Conservation (phyloP, 768 basidiomycete genomes). For the Rhizopogon rudus region DNA sequence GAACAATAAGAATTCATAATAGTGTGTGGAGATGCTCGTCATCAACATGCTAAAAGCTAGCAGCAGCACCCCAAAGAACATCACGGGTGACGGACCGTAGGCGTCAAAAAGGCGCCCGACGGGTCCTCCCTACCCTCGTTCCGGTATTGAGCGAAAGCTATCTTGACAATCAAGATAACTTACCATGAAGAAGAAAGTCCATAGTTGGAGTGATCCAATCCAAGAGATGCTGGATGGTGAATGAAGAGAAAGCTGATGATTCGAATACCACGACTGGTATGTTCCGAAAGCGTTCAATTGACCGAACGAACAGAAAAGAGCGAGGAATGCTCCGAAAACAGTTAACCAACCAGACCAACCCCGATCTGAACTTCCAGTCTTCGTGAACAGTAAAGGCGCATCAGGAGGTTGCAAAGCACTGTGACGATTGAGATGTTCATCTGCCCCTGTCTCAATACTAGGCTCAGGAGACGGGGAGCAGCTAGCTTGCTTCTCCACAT, state of each 20-base stretch:
- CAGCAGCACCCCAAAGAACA: slow-evolving; percentile 46
- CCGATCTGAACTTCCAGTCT: slow-evolving; percentile 16
- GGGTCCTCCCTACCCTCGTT: slow-evolving; percentile 45
- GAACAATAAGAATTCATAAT: slow-evolving; percentile 56
- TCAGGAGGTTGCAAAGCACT: slow-evolving; percentile 20
- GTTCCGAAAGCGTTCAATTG: slow-evolving; percentile 71
- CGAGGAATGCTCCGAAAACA: slow-evolving; percentile 60
- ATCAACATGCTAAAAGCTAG: slow-evolving; percentile 50
- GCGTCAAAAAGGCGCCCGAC: slow-evolving; percentile 57
- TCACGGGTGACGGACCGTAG: slow-evolving; percentile 51
- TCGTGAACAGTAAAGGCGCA: slow-evolving; percentile 10
- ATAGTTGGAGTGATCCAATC: slow-evolving; percentile 68
- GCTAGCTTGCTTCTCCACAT: slow-evolving; percentile 25
- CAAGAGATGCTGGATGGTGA: slow-evolving; percentile 59
- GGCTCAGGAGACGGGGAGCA: slow-evolving; percentile 10
- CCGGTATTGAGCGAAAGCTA: slow-evolving; percentile 1
- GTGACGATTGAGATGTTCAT: slow-evolving; percentile 14
- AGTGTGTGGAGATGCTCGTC: slow-evolving; percentile 52
- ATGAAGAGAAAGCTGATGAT: slow-evolving; percentile 48
- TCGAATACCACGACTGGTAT: slow-evolving; percentile 63
- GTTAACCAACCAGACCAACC: slow-evolving; percentile 37
- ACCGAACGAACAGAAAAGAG: slow-evolving; percentile 67
- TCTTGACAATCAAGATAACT: slow-evolving; percentile 13
- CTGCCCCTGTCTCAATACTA: slow-evolving; percentile 17
- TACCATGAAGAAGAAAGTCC: slow-evolving; percentile 67